phyloP scores from a whole-genome alignment of 495 filamentous ascomycete species.

The Penicillium arizonense region DNA sequence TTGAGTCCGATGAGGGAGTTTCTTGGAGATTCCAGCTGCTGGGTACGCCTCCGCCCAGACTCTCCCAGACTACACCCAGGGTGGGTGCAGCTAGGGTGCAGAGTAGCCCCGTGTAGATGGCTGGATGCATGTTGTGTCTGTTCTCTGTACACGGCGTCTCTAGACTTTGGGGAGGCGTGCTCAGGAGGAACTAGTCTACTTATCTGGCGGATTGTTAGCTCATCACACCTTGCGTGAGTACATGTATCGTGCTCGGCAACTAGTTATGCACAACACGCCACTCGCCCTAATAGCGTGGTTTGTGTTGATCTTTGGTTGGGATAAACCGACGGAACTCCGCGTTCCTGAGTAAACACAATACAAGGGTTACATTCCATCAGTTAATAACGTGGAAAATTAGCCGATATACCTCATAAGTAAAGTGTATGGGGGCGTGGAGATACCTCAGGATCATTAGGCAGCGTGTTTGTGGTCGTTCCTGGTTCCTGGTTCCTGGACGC shows the following conservation, averaged over 20 bases:
- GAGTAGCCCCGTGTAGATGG: conserved; percentile 17
- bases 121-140: conserved; percentile 13
- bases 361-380: conserved; percentile 12
- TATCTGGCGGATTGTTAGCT: not conserved
- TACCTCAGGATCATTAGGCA: not conserved
- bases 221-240: not conserved
- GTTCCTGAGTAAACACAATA: conserved; percentile 1
- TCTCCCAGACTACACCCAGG: conserved; percentile 20
- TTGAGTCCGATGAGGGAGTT: conserved; percentile 10
- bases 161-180: too few species aligned
- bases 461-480: not conserved
- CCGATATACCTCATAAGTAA: too few species aligned
- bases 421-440: not conserved
- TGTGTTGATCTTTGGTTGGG: not conserved
- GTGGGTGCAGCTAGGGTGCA: conserved; percentile 18
- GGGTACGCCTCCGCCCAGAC: conserved; percentile 6
- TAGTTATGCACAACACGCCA: not conserved
- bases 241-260: not conserved
- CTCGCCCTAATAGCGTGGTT: not conserved
- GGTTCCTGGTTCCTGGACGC: not conserved
- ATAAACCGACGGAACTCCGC: conserved; percentile 14
- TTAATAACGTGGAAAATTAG: not conserved
- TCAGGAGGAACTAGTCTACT: not conserved
- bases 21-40: conserved; percentile 12
- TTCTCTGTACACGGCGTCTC: not conserved